Evolutionary conservation across 345 rosid species (phyloP).

Genomic region (Gossypium longicalyx): DNA sequence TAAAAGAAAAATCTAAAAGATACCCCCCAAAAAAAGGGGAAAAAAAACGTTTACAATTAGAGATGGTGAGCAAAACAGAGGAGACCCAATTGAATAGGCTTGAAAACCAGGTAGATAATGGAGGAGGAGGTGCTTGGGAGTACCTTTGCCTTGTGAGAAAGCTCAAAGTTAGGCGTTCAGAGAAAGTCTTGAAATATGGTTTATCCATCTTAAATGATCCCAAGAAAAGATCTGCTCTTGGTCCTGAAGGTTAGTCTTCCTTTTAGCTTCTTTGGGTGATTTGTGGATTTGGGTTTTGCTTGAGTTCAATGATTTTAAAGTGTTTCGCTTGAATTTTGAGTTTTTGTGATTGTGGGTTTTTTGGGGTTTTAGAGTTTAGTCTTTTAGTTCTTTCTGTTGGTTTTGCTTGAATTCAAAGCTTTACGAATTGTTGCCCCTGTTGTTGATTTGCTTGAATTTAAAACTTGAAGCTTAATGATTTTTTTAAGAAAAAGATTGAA

Average conservation of each 20-base stretch:
- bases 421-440: background rate
- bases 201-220: constrained; percentile 68
- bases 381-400: background rate
- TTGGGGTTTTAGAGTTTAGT: background rate
- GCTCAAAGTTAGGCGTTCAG: constrained; percentile 93
- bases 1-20: too few species aligned
- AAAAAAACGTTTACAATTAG: background rate
- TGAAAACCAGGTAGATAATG: constrained; percentile 91
- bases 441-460: background rate
- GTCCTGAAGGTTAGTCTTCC: constrained; percentile 54
- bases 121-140: constrained; percentile 98
- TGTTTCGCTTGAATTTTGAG: constrained; percentile 2
- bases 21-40: too few species aligned
- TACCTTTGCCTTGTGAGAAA: constrained; percentile 79
- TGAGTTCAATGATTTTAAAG: constrained; percentile 3
- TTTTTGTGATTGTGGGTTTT: background rate
- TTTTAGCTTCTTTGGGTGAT: constrained; percentile 13
- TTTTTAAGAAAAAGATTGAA: background rate
- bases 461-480: background rate
- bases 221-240: constrained; percentile 72
- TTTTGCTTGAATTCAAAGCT: constrained; percentile 7
- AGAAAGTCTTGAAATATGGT: constrained; percentile 83
- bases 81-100: constrained; percentile 59
- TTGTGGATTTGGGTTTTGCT: constrained; percentile 7
- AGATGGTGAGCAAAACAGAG: constrained; percentile 88